Percentiles rank a stretch among this genome's conserved stretches.
Evolutionary conservation across 768 basidiomycete species (phyloP).

Genomic region (Agaricus sinodeliciosus): DNA sequence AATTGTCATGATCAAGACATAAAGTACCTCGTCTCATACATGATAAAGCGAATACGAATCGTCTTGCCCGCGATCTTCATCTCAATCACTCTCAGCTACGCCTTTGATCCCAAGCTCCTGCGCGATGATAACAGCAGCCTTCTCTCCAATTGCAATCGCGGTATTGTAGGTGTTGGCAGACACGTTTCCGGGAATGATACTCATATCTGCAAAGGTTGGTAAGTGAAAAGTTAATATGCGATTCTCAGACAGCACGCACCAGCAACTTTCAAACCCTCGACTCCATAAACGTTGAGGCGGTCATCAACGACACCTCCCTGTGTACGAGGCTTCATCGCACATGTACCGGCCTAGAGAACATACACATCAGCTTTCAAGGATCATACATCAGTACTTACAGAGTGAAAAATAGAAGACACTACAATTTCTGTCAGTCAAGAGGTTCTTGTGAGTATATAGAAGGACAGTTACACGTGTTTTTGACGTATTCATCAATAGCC

Average conservation of each 20-base stretch:
- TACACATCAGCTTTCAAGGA: not conserved
- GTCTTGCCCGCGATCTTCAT: not conserved
- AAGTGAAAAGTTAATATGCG: not conserved
- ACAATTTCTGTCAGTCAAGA: not conserved
- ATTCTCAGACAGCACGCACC: not conserved
- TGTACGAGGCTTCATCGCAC: slow-evolving; percentile 58
- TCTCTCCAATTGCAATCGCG: slow-evolving; percentile 48
- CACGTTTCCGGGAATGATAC: slow-evolving; percentile 33
- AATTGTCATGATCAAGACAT: too few relatives aligned
- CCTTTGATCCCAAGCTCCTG: slow-evolving; percentile 36
- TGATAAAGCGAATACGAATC: too few relatives aligned
- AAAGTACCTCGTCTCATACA: too few relatives aligned
- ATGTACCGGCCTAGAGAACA: slow-evolving; percentile 47
- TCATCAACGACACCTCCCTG: slow-evolving; percentile 56
- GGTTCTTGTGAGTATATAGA: too few relatives aligned
- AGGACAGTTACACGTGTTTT: slow-evolving; percentile 21
- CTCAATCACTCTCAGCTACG: slow-evolving; percentile 11
- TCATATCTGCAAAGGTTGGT: slow-evolving; percentile 23
- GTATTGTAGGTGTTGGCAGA: slow-evolving; percentile 36
- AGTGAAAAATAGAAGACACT: slow-evolving; percentile 41
- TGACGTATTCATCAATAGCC: slow-evolving; percentile 33
- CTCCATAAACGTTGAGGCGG: slow-evolving; percentile 57
- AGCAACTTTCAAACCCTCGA: slow-evolving; percentile 51
- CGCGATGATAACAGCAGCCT: slow-evolving; percentile 53
- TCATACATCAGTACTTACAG: slow-evolving; percentile 20